A percentile compares a stretch with the other conserved stretches of the same genome.
These are phyloP conservation scores for Boletellus sp. DNA, from an alignment of 768 basidiomycete genomes.

Conservation along the genomic window DNA sequence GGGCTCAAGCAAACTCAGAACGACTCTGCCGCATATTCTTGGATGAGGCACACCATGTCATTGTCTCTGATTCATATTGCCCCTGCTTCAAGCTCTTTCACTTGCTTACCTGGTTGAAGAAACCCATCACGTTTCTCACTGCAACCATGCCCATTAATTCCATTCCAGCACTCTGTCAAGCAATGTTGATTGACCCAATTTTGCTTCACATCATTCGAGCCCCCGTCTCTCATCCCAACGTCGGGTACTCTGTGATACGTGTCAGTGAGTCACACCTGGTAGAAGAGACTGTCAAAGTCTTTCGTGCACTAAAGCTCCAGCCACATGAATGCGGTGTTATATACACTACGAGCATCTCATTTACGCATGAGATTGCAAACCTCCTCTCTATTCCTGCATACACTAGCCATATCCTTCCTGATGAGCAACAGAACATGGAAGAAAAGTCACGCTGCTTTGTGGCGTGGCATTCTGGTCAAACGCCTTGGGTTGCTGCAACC, in stretches of 20 bases:
- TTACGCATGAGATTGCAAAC: not conserved
- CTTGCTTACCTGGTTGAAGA: not conserved
- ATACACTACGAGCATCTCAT: slow-evolving; percentile 1
- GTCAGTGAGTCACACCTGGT: rapidly evolving
- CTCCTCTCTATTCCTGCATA: not conserved
- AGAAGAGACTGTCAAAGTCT: not conserved
- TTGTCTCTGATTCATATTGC: not conserved
- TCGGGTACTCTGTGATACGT: not conserved
- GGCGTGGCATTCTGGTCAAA: not conserved
- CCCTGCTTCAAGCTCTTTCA: slow-evolving; percentile 14
- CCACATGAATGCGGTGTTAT: slow-evolving; percentile 2
- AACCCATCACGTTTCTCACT: slow-evolving; percentile 10
- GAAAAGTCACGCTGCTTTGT: slow-evolving; percentile 2
- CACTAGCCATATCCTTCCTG: not conserved
- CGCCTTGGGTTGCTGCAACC: not conserved
- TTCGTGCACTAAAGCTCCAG: not conserved
- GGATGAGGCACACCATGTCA: slow-evolving; percentile 9
- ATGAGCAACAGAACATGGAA: not conserved
- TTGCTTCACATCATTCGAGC: not conserved
- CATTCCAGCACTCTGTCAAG: not conserved
- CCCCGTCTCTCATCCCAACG: not conserved
- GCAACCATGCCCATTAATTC: slow-evolving; percentile 6
- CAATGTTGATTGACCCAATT: not conserved
- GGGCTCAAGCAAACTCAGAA: not conserved
- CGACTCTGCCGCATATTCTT: not conserved